Conservation (phyloP, 2,329 filamentous ascomycete genomes). For the Zalaria sp. region DNA sequence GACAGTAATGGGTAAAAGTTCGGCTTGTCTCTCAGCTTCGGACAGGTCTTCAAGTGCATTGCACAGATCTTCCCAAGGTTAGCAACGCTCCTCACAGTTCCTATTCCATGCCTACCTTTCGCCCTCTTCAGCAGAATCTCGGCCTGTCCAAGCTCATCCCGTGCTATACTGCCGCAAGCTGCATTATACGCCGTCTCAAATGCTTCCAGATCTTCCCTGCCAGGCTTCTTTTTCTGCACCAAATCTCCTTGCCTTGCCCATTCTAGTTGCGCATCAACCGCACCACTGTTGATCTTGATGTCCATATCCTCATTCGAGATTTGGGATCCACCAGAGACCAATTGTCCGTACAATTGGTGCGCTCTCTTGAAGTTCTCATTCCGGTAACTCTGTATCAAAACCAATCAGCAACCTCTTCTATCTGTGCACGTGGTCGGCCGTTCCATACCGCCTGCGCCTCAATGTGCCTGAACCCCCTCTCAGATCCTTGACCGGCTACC, state of each 20-base stretch:
- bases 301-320: slow-evolving; percentile 55
- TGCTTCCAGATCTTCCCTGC: slow-evolving; percentile 51
- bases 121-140: slow-evolving; percentile 56
- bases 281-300: slow-evolving; percentile 61
- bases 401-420: background rate
- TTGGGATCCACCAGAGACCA: slow-evolving; percentile 33
- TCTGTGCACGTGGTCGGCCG: background rate
- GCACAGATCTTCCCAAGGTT: slow-evolving; percentile 42
- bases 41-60: slow-evolving; percentile 58
- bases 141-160: slow-evolving; percentile 51
- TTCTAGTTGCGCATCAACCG: slow-evolving; percentile 56
- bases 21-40: slow-evolving; percentile 59
- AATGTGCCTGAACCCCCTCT: slow-evolving; percentile 42
- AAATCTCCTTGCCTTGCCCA: slow-evolving; percentile 47
- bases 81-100: background rate
- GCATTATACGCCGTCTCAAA: slow-evolving; percentile 77
- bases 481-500: slow-evolving; percentile 25
- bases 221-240: slow-evolving; percentile 40
- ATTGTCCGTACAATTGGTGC: slow-evolving; percentile 45
- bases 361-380: slow-evolving; percentile 59
- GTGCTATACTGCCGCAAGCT: slow-evolving; percentile 58
- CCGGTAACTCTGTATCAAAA: slow-evolving; percentile 45
- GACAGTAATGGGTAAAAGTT: slow-evolving; percentile 60
- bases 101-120: slow-evolving; percentile 25
- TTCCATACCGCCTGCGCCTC: slow-evolving; percentile 47